phyloP scores from a whole-genome alignment of 2,329 filamentous ascomycete genomes.

The Magnaporthiopsis incrustans region DNA sequence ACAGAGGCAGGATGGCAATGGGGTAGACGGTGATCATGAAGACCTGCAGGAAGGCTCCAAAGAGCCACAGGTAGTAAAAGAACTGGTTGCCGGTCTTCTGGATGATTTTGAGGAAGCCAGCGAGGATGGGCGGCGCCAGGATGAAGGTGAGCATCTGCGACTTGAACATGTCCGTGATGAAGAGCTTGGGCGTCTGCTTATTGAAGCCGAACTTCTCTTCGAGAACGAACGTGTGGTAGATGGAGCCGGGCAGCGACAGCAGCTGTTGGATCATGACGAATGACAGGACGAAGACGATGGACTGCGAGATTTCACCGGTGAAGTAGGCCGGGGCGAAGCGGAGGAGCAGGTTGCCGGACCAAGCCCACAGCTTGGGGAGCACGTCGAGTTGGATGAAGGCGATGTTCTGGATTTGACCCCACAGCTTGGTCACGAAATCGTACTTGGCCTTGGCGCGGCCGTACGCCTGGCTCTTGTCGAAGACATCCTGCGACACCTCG shows the following conservation, averaged over 20 bases:
- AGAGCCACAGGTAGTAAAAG: constrained; percentile 97
- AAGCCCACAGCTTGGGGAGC: constrained; percentile 81
- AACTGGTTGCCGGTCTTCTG: constrained; percentile 89
- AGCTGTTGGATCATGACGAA: constrained; percentile 78
- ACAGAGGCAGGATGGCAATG: constrained; percentile 84
- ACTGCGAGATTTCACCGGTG: constrained; percentile 87
- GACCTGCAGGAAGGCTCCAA: constrained; percentile 80
- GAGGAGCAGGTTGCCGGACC: constrained; percentile 68
- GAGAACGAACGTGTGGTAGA: constrained; percentile 92
- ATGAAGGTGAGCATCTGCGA: constrained; percentile 72
- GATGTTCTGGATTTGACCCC: constrained; percentile 80
- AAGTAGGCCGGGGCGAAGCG: constrained; percentile 70
- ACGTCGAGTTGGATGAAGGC: constrained; percentile 85
- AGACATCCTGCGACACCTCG: constrained; percentile 83
- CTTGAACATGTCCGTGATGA: constrained; percentile 87
- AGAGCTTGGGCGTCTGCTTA: constrained; percentile 87
- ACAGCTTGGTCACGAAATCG: constrained; percentile 71
- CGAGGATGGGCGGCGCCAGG: constrained; percentile 79
- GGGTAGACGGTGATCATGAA: constrained; percentile 96
- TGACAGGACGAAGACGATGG: constrained; percentile 81
- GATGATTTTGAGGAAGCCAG: constrained; percentile 88
- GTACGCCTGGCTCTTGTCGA: constrained; percentile 93
- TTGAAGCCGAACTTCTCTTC: constrained; percentile 99
- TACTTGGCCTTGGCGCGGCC: constrained; percentile 94
- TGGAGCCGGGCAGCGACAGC: constrained; percentile 68